These are phyloP conservation scores for Massariosphaeria phaeospora DNA, from an alignment of 495 filamentous ascomycete species.

Conservation along the genomic window DNA sequence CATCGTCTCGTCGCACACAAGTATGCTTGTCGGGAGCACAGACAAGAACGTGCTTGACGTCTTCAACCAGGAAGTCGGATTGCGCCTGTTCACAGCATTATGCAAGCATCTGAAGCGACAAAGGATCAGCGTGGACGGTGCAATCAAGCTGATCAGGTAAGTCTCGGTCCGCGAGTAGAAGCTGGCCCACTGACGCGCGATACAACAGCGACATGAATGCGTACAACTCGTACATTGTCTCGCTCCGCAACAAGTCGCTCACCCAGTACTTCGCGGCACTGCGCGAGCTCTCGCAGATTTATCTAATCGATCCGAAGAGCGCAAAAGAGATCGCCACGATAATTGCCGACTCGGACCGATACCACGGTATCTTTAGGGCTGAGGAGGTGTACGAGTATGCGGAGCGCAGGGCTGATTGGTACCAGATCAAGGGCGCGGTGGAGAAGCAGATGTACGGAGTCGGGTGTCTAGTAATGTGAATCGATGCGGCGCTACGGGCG, in stretches of 20 bases:
- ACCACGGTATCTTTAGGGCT: conserved; percentile 83
- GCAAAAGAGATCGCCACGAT: conserved; percentile 93
- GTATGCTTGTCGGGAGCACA: conserved; percentile 84
- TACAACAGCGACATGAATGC: conserved; percentile 92
- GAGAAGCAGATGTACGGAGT: conserved; percentile 97
- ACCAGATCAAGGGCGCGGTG: conserved; percentile 73
- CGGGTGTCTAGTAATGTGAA: conserved; percentile 82
- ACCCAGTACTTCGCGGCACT: conserved; percentile 87
- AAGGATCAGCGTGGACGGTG: conserved; percentile 81
- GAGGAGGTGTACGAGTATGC: conserved; percentile 99
- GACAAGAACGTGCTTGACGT: conserved; percentile 98
- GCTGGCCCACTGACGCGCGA: conserved; percentile 9
- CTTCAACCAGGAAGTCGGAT: conserved; percentile 95
- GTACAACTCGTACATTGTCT: conserved; percentile 78
- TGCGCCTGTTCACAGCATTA: conserved; percentile 80
- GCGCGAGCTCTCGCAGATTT: conserved; percentile 90
- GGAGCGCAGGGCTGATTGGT: conserved; percentile 92
- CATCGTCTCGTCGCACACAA: conserved; percentile 79
- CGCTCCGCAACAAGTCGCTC: conserved; percentile 74
- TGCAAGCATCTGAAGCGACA: conserved; percentile 98
- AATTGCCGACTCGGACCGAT: conserved; percentile 87
- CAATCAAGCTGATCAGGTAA: conserved; percentile 82
- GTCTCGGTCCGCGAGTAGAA: conserved; percentile 11
- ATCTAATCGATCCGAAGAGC: conserved; percentile 79
- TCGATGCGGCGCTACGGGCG: too few species aligned